phyloP scores from a whole-genome alignment of 805 yeast species.

The Debaryomyces hansenii region DNA sequence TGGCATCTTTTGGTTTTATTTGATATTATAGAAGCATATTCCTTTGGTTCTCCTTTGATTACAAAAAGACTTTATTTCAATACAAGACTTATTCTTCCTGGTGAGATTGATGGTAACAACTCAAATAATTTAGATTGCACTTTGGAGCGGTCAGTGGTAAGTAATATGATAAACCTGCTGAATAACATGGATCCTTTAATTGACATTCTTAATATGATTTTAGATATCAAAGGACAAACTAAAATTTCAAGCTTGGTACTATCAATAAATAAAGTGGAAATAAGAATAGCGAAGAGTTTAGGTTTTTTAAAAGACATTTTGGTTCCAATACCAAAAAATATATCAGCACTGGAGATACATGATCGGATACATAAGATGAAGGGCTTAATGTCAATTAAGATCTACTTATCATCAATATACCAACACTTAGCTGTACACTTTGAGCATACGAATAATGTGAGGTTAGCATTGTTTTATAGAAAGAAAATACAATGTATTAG shows the following conservation, averaged over 20 bases:
- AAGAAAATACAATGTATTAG: slow-evolving; percentile 19
- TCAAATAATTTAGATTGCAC: slow-evolving; percentile 10
- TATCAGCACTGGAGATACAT: background rate
- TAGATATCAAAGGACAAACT: slow-evolving; percentile 11
- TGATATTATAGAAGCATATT: slow-evolving; percentile 18
- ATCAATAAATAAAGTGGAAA: slow-evolving; percentile 9
- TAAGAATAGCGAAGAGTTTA: background rate
- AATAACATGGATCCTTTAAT: slow-evolving; percentile 17
- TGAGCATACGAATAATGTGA: slow-evolving; percentile 21
- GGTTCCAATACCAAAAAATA: background rate
- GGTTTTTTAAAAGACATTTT: background rate
- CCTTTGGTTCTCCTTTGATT: slow-evolving; percentile 22
- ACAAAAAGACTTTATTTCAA: slow-evolving; percentile 20
- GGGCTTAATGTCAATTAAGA: slow-evolving; percentile 21
- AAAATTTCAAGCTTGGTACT: slow-evolving; percentile 14
- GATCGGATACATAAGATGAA: slow-evolving; percentile 3
- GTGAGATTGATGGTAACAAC: slow-evolving; percentile 27
- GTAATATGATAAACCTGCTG: slow-evolving; percentile 25
- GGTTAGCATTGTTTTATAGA: slow-evolving; percentile 26
- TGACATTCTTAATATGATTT: slow-evolving; percentile 22
- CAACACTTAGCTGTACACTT: slow-evolving; percentile 37
- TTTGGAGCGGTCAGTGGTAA: slow-evolving; percentile 34
- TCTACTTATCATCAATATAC: slow-evolving; percentile 33
- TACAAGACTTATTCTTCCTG: slow-evolving; percentile 12
- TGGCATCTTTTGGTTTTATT: slow-evolving; percentile 20